A percentile compares a stretch with the other conserved stretches of the same genome.
Conservation (phyloP, 441 rosid species). For the Sinapis alba region DNA sequence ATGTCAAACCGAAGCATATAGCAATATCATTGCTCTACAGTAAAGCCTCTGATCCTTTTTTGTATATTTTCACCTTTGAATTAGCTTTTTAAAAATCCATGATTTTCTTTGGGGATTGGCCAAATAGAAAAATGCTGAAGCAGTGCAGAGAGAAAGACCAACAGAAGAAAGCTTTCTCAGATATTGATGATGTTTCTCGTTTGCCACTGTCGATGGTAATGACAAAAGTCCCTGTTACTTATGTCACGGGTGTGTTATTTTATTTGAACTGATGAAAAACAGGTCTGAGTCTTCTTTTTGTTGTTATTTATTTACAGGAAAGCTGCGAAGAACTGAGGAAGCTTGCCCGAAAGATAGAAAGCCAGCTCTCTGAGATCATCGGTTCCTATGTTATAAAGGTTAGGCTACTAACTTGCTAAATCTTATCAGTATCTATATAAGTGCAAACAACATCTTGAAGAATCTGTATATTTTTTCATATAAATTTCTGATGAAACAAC, state of each 20-base stretch:
- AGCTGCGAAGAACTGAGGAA: slow-evolving; percentile 37
- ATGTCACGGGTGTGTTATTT: slow-evolving; percentile 4
- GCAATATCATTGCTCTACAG: slow-evolving; percentile 34
- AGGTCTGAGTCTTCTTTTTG: background rate
- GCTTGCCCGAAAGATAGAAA: slow-evolving; percentile 24
- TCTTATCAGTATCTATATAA: slow-evolving; percentile 18
- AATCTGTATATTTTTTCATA: slow-evolving; percentile 10
- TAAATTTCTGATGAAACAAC: slow-evolving; percentile 10
- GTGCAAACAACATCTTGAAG: slow-evolving; percentile 22
- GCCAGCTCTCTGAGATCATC: slow-evolving; percentile 31
- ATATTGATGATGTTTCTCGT: slow-evolving; percentile 19
- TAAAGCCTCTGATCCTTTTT: slow-evolving; percentile 19
- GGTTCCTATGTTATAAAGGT: slow-evolving; percentile 17
- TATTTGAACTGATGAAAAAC: slow-evolving; percentile 14
- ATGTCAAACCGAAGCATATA: slow-evolving; percentile 28
- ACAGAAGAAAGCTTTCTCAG: slow-evolving; percentile 20
- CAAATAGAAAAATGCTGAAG: slow-evolving; percentile 30
- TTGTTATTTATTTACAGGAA: slow-evolving; percentile 19
- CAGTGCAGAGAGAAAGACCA: slow-evolving; percentile 33
- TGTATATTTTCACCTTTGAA: background rate
- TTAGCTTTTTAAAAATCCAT: background rate
- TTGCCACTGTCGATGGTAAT: slow-evolving; percentile 37
- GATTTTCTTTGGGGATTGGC: slow-evolving; percentile 19
- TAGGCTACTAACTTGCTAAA: background rate
- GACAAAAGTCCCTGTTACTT: background rate